Conservation (phyloP, 805 yeast genomes). For the Cyberlindnera samutprakarnensis region DNA sequence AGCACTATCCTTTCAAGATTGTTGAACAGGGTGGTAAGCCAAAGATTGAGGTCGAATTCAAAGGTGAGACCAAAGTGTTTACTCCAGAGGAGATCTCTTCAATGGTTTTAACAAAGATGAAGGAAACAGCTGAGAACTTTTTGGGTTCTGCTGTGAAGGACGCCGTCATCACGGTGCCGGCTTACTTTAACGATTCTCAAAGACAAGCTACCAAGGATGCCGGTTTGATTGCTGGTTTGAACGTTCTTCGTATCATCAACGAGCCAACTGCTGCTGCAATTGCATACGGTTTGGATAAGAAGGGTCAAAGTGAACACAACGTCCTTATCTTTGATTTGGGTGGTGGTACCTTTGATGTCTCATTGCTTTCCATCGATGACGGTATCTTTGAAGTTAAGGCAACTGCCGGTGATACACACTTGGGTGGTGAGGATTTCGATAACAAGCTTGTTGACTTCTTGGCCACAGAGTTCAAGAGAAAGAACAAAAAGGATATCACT, state of each 20-base stretch:
- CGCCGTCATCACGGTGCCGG: slow-evolving; percentile 93
- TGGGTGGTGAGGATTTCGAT: slow-evolving; percentile 97
- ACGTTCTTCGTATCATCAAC: slow-evolving; percentile 89
- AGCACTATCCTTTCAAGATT: slow-evolving; percentile 86
- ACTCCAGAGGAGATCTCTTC: slow-evolving; percentile 94
- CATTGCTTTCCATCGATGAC: slow-evolving; percentile 85
- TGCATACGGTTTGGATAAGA: slow-evolving; percentile 85
- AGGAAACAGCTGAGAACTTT: slow-evolving; percentile 84
- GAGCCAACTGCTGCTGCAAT: slow-evolving; percentile 98
- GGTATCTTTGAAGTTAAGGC: slow-evolving; percentile 98
- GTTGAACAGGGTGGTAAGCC: slow-evolving; percentile 81
- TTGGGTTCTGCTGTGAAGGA: slow-evolving; percentile 76
- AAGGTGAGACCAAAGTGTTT: slow-evolving; percentile 80
- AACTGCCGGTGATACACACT: slow-evolving; percentile 71
- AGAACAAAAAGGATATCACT: slow-evolving; percentile 91
- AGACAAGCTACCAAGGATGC: slow-evolving; percentile 99
- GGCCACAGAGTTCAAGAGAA: slow-evolving; percentile 93
- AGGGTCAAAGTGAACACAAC: slow-evolving; percentile 69
- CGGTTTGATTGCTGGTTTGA: slow-evolving; percentile 92
- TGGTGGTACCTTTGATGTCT: slow-evolving; percentile 99
- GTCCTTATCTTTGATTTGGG: slow-evolving; percentile 93
- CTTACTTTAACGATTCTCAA: too few relatives aligned
- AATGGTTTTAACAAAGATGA: slow-evolving; percentile 89
- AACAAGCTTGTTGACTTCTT: slow-evolving; percentile 92
- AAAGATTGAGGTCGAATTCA: slow-evolving; percentile 75